A percentile compares a stretch with the other conserved stretches of the same genome.
These are phyloP conservation scores for Tardiomyces depauwii DNA, from an alignment of 1,139 yeast genomes.

Conservation along the genomic window DNA sequence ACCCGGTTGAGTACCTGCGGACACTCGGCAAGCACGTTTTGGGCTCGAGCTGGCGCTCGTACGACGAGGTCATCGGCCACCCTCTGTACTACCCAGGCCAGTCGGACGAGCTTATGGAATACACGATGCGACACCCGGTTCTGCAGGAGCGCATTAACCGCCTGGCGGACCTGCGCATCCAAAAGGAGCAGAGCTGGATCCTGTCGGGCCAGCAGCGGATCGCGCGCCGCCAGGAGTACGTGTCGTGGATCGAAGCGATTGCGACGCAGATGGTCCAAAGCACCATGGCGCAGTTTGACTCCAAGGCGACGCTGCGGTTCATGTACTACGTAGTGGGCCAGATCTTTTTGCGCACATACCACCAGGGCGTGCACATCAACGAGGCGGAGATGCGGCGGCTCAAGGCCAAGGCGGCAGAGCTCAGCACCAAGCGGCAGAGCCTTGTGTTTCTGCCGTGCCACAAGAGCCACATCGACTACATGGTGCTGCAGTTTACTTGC, in stretches of 20 bases:
- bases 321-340: slow-evolving; percentile 30
- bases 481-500: slow-evolving; percentile 47
- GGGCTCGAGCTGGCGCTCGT: slow-evolving; percentile 30
- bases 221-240: slow-evolving; percentile 17
- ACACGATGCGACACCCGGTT: slow-evolving; percentile 22
- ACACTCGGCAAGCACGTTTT: slow-evolving; percentile 21
- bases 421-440: slow-evolving; percentile 26
- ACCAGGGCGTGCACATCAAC: slow-evolving; percentile 33
- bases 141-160: slow-evolving; percentile 20
- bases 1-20: slow-evolving; percentile 23
- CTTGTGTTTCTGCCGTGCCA: slow-evolving; percentile 39
- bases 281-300: slow-evolving; percentile 27
- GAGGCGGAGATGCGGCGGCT: slow-evolving; percentile 24
- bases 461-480: slow-evolving; percentile 56
- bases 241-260: slow-evolving; percentile 20
- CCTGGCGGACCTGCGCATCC: slow-evolving; percentile 23
- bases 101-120: slow-evolving; percentile 19
- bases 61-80: slow-evolving; percentile 28
- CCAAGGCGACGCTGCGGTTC: slow-evolving; percentile 21
- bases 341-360: slow-evolving; percentile 29
- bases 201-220: slow-evolving; percentile 13
- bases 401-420: slow-evolving; percentile 24
- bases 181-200: slow-evolving; percentile 17
- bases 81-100: slow-evolving; percentile 25
- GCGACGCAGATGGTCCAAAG: slow-evolving; percentile 23